Conservation (phyloP, 768 basidiomycete genomes). For the Macrolepiota fuliginosa region DNA sequence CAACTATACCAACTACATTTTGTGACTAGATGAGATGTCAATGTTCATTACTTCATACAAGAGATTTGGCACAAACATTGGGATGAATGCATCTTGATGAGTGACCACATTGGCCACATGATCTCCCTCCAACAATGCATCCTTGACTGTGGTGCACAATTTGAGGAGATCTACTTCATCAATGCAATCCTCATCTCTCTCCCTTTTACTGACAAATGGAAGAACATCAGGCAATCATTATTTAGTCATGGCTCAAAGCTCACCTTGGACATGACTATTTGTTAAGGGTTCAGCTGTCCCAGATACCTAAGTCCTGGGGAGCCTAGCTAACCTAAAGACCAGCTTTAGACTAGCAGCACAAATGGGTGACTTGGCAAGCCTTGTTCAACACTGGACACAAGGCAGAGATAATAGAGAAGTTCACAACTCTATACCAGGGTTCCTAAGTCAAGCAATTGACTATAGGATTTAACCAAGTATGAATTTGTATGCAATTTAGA, state of each 20-base stretch:
- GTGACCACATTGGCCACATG: slow-evolving; percentile 17
- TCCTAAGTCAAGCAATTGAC: too few relatives aligned
- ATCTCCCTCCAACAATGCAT: slow-evolving; percentile 13
- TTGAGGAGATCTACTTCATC: neutral
- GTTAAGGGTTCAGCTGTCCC: too few relatives aligned
- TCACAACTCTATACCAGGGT: too few relatives aligned
- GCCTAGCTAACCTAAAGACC: too few relatives aligned
- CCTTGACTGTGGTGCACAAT: slow-evolving; percentile 1
- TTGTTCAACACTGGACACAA: too few relatives aligned
- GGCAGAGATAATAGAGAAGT: too few relatives aligned
- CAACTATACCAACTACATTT: slow-evolving; percentile 3
- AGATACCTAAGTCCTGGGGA: too few relatives aligned
- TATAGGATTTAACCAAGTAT: too few relatives aligned
- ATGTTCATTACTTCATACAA: slow-evolving; percentile 14
- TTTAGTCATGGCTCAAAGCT: neutral
- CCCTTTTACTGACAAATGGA: neutral
- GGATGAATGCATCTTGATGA: slow-evolving; percentile 10
- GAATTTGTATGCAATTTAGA: too few relatives aligned
- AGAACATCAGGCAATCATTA: neutral
- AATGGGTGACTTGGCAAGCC: too few relatives aligned
- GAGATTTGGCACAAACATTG: too few relatives aligned
- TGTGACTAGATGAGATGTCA: neutral
- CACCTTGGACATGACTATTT: neutral
- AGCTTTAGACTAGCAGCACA: too few relatives aligned
- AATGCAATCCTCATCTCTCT: neutral